Conservation (phyloP, 225 moss, liverwort and hornwort species). For the Physcomitrium patens region DNA sequence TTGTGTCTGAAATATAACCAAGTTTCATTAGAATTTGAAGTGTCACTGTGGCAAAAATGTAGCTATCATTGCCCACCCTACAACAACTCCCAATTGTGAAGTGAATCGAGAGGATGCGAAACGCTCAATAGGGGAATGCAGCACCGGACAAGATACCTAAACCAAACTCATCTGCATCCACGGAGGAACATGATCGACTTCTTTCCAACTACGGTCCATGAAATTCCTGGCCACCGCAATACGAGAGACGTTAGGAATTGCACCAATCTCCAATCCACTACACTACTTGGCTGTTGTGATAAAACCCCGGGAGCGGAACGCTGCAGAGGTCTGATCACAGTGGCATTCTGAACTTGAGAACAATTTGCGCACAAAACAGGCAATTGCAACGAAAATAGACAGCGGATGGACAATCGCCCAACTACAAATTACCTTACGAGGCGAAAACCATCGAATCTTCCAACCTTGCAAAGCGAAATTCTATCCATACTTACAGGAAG, state of each 20-base stretch:
- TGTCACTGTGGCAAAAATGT: too few species aligned
- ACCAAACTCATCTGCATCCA: constrained; percentile 22
- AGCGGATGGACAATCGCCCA: too few species aligned
- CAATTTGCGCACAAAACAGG: neutral
- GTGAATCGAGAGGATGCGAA: neutral
- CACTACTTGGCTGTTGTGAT: neutral
- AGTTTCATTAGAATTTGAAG: too few species aligned
- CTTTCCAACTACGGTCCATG: constrained; percentile 9
- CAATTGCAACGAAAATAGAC: neutral
- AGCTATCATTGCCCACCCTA: too few species aligned
- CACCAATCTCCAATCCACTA: neutral
- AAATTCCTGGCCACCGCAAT: constrained; percentile 3
- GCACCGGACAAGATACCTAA: constrained; percentile 15
- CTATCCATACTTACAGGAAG: too few species aligned
- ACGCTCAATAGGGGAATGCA: constrained; percentile 1
- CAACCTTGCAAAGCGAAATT: too few species aligned
- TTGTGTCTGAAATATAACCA: too few species aligned
- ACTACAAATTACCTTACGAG: too few species aligned
- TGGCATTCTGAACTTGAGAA: neutral
- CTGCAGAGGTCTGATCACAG: neutral
- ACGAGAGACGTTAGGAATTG: neutral
- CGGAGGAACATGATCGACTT: neutral
- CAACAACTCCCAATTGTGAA: too few species aligned
- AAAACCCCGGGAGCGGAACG: neutral
- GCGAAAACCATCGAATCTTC: too few species aligned